A percentile compares a stretch with the other conserved stretches of the same genome.
These are phyloP conservation scores for Hermanozyma aechmeae DNA, from an alignment of 805 yeast species.

Conservation along the genomic window DNA sequence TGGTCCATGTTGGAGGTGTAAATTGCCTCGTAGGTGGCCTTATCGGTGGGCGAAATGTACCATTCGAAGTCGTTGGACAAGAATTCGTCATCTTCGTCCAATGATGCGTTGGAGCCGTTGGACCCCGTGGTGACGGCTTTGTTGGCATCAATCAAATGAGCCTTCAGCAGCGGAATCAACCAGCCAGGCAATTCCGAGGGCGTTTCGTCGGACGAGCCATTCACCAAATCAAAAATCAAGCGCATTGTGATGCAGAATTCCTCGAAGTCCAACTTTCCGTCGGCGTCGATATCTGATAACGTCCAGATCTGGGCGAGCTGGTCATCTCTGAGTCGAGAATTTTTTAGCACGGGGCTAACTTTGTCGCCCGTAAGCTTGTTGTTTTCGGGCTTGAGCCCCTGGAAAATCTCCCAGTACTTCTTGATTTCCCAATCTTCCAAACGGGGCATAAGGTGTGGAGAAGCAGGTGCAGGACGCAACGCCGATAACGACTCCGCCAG, in stretches of 20 bases:
- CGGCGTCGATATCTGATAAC: conserved; percentile 72
- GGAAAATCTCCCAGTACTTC: conserved; percentile 96
- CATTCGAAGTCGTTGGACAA: conserved; percentile 75
- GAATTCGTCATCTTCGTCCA: conserved; percentile 54
- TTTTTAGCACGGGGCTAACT: conserved; percentile 78
- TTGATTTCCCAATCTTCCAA: conserved; percentile 93
- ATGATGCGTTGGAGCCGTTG: conserved; percentile 11
- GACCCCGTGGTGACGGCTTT: conserved; percentile 41
- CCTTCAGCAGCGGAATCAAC: conserved; percentile 87
- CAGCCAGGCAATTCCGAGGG: conserved; percentile 80
- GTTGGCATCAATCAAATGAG: conserved; percentile 79
- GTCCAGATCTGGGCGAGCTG: conserved; percentile 84
- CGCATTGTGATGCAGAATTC: conserved; percentile 98
- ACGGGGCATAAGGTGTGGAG: conserved; percentile 61
- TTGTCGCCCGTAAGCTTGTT: conserved; percentile 79
- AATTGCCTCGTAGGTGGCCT: conserved; percentile 66
- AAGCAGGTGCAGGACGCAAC: no score
- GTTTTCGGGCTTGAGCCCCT: conserved; percentile 73
- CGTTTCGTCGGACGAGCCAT: conserved; percentile 46
- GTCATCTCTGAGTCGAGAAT: conserved; percentile 40
- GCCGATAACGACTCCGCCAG: no score
- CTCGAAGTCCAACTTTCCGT: conserved; percentile 71
- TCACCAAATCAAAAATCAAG: conserved; percentile 81
- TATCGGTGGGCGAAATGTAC: conserved; percentile 91
- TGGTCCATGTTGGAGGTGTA: conserved; percentile 67